phyloP scores from a whole-genome alignment of 2,329 filamentous ascomycete species.

The Phaeomoniella chlamydospora region DNA sequence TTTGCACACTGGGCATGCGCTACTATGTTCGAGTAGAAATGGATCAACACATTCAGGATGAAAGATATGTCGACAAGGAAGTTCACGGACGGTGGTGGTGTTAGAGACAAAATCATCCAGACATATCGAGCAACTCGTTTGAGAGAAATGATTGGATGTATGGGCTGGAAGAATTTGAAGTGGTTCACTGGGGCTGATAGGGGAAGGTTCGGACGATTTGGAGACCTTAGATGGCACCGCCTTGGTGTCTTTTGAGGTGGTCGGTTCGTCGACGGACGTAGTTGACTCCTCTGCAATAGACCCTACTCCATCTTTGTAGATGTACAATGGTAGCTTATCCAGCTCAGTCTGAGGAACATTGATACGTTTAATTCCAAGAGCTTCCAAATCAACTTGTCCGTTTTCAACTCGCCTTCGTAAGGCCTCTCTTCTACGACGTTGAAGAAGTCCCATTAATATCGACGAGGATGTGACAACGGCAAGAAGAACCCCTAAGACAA shows the following conservation, averaged over 20 bases:
- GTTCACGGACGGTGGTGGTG: constrained; percentile 61
- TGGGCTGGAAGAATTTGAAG: constrained; percentile 14
- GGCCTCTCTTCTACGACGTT: constrained; percentile 52
- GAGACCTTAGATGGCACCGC: too few relatives aligned
- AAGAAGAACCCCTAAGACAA: constrained; percentile 58
- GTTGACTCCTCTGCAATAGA: neutral
- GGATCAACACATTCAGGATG: constrained; percentile 84
- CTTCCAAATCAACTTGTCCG: constrained; percentile 77
- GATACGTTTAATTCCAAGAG: constrained; percentile 68
- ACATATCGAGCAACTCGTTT: constrained; percentile 82
- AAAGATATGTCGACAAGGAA: constrained; percentile 85
- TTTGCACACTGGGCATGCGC: constrained; percentile 85
- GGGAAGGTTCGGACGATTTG: neutral
- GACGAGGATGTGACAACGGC: constrained; percentile 54
- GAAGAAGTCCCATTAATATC: constrained; percentile 60
- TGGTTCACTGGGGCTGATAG: neutral
- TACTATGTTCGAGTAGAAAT: constrained; percentile 65
- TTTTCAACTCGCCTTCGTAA: constrained; percentile 56
- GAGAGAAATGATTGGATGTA: too few relatives aligned
- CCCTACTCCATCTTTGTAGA: constrained; percentile 41
- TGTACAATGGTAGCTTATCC: constrained; percentile 62
- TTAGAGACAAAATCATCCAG: constrained; percentile 62
- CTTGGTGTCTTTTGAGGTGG: too few relatives aligned
- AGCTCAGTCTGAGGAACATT: constrained; percentile 61
- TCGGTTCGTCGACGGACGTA: too few relatives aligned